Evolutionary conservation across 2,329 filamentous ascomycete genomes (phyloP), one percentile per base, ranked within the genome.

Genomic region (Fusarium sp.): DNA sequence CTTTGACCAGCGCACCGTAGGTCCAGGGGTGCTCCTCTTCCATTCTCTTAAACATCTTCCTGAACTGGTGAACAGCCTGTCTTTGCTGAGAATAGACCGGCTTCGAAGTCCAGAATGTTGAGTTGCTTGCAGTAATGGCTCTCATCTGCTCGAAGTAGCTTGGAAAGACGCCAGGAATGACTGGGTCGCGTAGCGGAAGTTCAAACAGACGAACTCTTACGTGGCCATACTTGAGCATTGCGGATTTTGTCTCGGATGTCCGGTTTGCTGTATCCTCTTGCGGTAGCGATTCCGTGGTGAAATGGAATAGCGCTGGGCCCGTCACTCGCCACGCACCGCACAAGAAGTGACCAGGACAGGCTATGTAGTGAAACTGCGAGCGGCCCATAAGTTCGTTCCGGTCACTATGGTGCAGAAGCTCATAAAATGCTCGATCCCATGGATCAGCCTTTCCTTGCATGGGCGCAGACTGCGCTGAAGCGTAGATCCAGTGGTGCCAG

Each of bases 61-160:
- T 19, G 13, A 19, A 13, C 13, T 52, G 48, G 9, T 40, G 25
- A 10, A 43, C n/a, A n/a, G 44, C 24, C 9, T 52, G 38, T 10
- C 32, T 13, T 24, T 24, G 24, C 7, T 52, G 31, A 11, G 48
- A 52, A 19, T 52, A 35, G 13, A 28, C 24, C 22, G 26, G 11
- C 24, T 38, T 25, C 10, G 39, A 43, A 34, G 48, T 31, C 48
- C 48, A 52, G 48, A 43, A 52, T 11, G 38, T 25, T 12, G 40
- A 52, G 39, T 52, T 28, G 28, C 48, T 34, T 28, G 26, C 26
- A 34, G 48, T 45, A 31, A 52, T 44, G 12, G 31, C 31, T 8
- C 48, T 28, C 38, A 52, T 44, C 39, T 52, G 48, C 31, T 52
- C 48, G 15, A 52, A 43, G 25, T 35, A 43, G 8, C 48, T 52